phyloP scores from a whole-genome alignment of 2,329 filamentous ascomycete genomes.

The Tolypocladium cylindrosporum region DNA sequence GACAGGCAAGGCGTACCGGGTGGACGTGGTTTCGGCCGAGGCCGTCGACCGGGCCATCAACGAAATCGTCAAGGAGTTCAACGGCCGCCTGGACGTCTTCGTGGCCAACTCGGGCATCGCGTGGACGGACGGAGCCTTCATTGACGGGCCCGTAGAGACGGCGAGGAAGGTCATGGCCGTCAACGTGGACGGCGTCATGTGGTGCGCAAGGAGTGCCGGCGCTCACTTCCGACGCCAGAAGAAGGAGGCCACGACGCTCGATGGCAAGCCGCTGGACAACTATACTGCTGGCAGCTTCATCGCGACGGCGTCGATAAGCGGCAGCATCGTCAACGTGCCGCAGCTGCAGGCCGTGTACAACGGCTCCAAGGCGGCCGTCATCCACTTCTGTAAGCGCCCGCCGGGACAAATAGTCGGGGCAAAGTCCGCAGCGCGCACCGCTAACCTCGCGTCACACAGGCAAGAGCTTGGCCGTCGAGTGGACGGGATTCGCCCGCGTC shows the following conservation, averaged over 20 bases:
- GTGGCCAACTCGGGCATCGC: slow-evolving; percentile 70
- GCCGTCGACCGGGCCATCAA: slow-evolving; percentile 41
- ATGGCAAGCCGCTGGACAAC: slow-evolving; percentile 50
- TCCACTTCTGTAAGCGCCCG: slow-evolving; percentile 40
- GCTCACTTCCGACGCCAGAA: slow-evolving; percentile 62
- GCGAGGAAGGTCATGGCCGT: slow-evolving; percentile 60
- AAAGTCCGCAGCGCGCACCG: background rate
- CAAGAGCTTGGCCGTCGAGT: slow-evolving; percentile 65
- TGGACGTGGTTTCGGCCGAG: slow-evolving; percentile 46
- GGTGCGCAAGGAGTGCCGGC: slow-evolving; percentile 62
- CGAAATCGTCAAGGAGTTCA: slow-evolving; percentile 53
- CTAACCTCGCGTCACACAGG: background rate
- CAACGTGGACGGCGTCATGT: slow-evolving; percentile 70
- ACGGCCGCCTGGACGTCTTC: slow-evolving; percentile 66
- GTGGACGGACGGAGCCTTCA: slow-evolving; percentile 59
- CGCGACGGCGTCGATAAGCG: slow-evolving; percentile 69
- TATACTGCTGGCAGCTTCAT: slow-evolving; percentile 62
- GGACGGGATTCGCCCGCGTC: slow-evolving; percentile 63
- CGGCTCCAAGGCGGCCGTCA: slow-evolving; percentile 57
- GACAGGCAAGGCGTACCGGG: slow-evolving; percentile 35
- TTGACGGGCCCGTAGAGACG: slow-evolving; percentile 53
- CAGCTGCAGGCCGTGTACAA: slow-evolving; percentile 69
- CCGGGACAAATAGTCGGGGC: background rate
- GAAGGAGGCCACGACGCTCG: slow-evolving; percentile 51
- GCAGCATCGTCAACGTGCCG: slow-evolving; percentile 68